Conservation (phyloP, 2,329 filamentous ascomycete species). For the Alternaria angustiovoidea region DNA sequence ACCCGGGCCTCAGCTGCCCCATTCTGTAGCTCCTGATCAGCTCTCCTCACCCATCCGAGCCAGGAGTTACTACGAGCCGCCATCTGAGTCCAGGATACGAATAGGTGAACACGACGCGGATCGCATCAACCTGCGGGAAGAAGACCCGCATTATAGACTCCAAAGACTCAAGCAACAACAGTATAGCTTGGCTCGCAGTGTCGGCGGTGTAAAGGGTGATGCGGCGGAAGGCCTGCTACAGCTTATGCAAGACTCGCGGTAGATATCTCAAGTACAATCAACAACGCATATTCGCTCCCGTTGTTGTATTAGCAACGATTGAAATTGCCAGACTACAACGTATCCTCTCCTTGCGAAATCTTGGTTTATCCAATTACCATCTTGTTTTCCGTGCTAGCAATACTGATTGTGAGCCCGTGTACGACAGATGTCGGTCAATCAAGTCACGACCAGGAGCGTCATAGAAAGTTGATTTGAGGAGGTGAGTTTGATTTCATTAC, state of each 20-base stretch:
- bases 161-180: slow-evolving; percentile 39
- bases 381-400: background rate
- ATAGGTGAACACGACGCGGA: slow-evolving; percentile 24
- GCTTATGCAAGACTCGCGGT: slow-evolving; percentile 48
- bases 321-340: background rate
- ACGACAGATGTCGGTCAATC: background rate
- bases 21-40: slow-evolving; percentile 29
- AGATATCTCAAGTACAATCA: slow-evolving; percentile 8
- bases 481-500: background rate
- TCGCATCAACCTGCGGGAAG: slow-evolving; percentile 24
- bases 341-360: slow-evolving; percentile 1
- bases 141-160: slow-evolving; percentile 31
- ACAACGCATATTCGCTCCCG: background rate
- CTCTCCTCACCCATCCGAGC: slow-evolving; percentile 30
- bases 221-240: slow-evolving; percentile 64
- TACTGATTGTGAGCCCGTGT: background rate
- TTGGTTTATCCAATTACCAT: background rate
- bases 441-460: background rate
- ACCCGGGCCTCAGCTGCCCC: slow-evolving; percentile 22
- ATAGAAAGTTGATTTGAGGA: background rate
- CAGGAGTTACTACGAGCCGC: slow-evolving; percentile 20
- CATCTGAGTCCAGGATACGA: slow-evolving; percentile 22
- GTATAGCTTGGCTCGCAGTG: slow-evolving; percentile 46
- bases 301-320: background rate
- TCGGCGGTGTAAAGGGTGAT: slow-evolving; percentile 58